Percentiles rank a stretch among this genome's conserved stretches.
Conservation (phyloP, 2,329 filamentous ascomycete genomes). For the Paracorniculantispora psalliotae region DNA sequence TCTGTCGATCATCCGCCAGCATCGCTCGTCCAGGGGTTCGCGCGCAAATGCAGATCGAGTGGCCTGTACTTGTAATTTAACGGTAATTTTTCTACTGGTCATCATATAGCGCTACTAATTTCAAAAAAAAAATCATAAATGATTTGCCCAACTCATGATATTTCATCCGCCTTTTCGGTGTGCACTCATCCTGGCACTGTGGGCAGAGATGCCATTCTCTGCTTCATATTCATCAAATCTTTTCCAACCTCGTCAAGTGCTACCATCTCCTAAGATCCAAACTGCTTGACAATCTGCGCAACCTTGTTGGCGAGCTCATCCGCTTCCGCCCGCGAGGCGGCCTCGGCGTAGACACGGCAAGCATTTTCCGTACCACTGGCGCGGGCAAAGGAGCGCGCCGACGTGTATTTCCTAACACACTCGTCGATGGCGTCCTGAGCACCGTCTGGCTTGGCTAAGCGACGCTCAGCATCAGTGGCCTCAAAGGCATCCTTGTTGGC, state of each 20-base stretch:
- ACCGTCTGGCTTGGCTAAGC: conserved; percentile 71
- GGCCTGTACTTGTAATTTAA: too few relatives aligned
- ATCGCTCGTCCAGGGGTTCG: too few relatives aligned
- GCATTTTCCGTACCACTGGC: conserved; percentile 95
- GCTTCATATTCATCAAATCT: background rate
- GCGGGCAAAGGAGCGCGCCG: conserved; percentile 83
- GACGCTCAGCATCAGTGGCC: conserved; percentile 87
- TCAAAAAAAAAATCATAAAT: background rate
- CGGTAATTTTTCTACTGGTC: background rate
- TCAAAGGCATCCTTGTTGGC: conserved; percentile 82
- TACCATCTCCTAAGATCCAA: conserved; percentile 25
- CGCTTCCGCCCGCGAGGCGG: conserved; percentile 80
- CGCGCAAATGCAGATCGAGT: too few relatives aligned
- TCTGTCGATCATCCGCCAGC: too few relatives aligned
- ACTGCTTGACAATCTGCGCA: conserved; percentile 65
- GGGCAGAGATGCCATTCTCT: background rate
- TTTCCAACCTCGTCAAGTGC: conserved; percentile 1
- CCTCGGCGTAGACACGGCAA: conserved; percentile 93
- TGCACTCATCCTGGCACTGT: background rate
- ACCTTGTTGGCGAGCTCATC: conserved; percentile 87
- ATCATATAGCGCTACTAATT: background rate
- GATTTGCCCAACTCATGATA: background rate
- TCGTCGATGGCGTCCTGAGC: conserved; percentile 83
- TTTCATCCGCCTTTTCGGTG: background rate
- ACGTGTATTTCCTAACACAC: conserved; percentile 83